phyloP scores from a whole-genome alignment of 495 filamentous ascomycete species.

The Penicillium cosmopolitanum region DNA sequence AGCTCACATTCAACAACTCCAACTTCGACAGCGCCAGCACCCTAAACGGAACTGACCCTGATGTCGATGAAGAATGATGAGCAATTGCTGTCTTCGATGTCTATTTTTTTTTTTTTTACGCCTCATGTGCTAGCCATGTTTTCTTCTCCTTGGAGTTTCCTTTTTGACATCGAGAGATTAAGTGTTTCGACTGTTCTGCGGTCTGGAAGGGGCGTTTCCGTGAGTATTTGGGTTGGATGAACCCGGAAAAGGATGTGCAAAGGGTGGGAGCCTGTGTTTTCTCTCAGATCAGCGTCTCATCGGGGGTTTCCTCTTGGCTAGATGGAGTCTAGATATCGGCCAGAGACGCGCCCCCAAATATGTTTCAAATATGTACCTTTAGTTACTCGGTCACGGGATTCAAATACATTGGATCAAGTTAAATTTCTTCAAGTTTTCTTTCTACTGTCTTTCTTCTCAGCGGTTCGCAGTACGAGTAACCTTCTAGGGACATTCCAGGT shows the following conservation, averaged over 20 bases:
- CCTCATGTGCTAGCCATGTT: conserved; percentile 6
- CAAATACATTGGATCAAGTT: conserved; percentile 9
- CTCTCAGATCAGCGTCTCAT: conserved; percentile 7
- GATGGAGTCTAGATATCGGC: conserved; percentile 2
- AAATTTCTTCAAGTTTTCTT: neutral
- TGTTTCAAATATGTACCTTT: conserved; percentile 25
- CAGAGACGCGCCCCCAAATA: conserved; percentile 8
- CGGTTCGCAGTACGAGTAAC: neutral
- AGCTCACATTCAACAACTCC: conserved; percentile 58
- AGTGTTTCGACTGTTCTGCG: conserved; percentile 2
- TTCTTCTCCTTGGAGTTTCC: neutral
- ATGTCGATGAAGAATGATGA: conserved; percentile 41
- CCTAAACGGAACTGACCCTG: conserved; percentile 34
- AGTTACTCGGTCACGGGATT: conserved; percentile 7
- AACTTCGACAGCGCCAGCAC: conserved; percentile 38
- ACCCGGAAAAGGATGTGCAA: conserved; percentile 8
- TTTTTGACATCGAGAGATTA: conserved; percentile 3
- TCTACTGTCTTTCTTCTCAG: neutral
- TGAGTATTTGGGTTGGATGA: conserved; percentile 2
- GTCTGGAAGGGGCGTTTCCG: conserved; percentile 8
- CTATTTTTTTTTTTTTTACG: neutral
- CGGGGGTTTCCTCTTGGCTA: conserved; percentile 6
- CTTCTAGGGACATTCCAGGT: neutral
- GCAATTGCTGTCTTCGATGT: neutral
- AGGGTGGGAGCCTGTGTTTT: conserved; percentile 5